Conservation (phyloP, 495 filamentous ascomycete genomes). For the Hypomontagnella submonticulosa region DNA sequence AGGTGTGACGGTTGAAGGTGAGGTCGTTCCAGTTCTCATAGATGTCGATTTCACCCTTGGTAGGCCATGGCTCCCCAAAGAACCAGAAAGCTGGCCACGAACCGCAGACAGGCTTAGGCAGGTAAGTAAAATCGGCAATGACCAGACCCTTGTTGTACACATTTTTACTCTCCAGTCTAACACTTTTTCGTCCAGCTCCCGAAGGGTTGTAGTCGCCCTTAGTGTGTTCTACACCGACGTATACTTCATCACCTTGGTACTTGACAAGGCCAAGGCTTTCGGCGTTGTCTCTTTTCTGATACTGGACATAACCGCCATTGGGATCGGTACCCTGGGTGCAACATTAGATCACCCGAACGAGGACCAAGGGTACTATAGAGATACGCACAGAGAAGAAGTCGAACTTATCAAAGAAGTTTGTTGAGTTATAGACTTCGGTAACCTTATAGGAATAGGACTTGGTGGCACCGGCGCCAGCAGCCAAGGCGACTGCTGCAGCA, state of each 20-base stretch:
- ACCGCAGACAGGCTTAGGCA: slow-evolving; percentile 74
- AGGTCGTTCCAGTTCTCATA: slow-evolving; percentile 83
- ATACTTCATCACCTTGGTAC: slow-evolving; percentile 57
- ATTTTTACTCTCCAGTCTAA: slow-evolving; percentile 74
- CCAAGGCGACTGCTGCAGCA: slow-evolving; percentile 52
- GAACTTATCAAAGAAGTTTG: slow-evolving; percentile 66
- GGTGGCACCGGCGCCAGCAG: slow-evolving; percentile 46
- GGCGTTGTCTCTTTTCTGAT: slow-evolving; percentile 65
- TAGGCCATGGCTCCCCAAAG: slow-evolving; percentile 79
- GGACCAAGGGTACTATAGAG: not conserved
- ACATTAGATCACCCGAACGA: not conserved
- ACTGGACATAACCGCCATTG: slow-evolving; percentile 74
- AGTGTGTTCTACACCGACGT: slow-evolving; percentile 60
- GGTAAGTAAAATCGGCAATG: slow-evolving; percentile 75
- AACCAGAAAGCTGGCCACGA: slow-evolving; percentile 73
- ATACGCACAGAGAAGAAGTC: slow-evolving; percentile 57
- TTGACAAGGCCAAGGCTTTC: slow-evolving; percentile 64
- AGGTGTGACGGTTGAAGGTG: slow-evolving; percentile 71
- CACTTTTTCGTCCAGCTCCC: slow-evolving; percentile 67
- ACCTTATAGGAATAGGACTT: slow-evolving; percentile 55
- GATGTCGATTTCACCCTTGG: slow-evolving; percentile 86
- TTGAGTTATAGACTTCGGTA: slow-evolving; percentile 56
- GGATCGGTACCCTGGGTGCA: slow-evolving; percentile 61
- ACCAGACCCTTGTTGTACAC: slow-evolving; percentile 75
- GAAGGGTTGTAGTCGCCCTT: slow-evolving; percentile 25